Evolutionary conservation across 257 asterid genomes (phyloP).

Genomic region (Nicotiana knightiana): DNA sequence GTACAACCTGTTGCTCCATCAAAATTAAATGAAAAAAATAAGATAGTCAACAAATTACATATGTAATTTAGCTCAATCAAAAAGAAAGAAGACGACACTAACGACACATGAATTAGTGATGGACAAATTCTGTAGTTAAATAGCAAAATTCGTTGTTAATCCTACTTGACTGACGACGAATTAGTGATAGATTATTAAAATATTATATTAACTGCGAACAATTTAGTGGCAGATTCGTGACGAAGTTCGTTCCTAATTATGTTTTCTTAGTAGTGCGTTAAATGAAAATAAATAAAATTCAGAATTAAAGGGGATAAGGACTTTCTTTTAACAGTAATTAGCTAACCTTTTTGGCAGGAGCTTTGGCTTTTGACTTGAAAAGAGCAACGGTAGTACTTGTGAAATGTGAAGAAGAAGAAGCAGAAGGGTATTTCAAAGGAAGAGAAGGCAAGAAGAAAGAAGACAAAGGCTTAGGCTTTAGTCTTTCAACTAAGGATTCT

Average conservation of each 20-base stretch:
- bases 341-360: conserved; percentile 61
- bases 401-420: neutral
- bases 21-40: neutral
- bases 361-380: conserved; percentile 75
- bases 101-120: no score
- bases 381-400: conserved; percentile 41
- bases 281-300: neutral
- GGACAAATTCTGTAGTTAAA: no score
- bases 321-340: neutral
- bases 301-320: neutral
- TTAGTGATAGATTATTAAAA: no score
- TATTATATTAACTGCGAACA: no score
- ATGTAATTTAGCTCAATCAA: no score
- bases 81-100: no score
- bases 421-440: conserved; percentile 32
- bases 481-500: conserved; percentile 40
- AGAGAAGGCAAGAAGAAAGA: conserved; percentile 36
- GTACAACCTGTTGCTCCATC: conserved; percentile 5
- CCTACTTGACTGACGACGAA: no score
- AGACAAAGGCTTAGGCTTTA: conserved; percentile 45
- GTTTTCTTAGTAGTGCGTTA: no score
- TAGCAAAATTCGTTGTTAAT: no score
- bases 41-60: neutral
- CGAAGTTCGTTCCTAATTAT: no score
- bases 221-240: no score